These are phyloP conservation scores for Camellia lanceoleosa DNA, from an alignment of 148 eudicot genomes.

Conservation along the genomic window DNA sequence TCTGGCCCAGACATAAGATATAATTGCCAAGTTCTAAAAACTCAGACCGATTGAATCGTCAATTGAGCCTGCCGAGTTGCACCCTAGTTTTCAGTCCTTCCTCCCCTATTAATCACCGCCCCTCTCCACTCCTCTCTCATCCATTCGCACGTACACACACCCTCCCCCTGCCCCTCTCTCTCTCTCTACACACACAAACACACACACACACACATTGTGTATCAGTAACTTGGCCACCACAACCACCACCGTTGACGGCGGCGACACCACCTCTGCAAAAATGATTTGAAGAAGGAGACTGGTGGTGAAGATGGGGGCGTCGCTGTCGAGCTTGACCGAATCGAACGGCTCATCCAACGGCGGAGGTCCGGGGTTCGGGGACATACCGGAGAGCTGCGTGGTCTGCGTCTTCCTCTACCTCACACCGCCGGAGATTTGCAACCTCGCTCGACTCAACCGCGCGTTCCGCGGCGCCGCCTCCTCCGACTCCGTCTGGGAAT, in stretches of 20 bases:
- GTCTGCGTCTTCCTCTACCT: constrained; percentile 76
- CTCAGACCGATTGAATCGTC: no score
- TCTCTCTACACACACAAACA: neutral
- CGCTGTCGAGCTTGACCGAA: constrained; percentile 21
- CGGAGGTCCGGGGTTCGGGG: constrained; percentile 71
- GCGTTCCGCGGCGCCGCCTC: constrained; percentile 94
- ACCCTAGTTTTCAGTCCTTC: neutral
- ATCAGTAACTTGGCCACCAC: neutral
- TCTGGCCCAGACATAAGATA: no score
- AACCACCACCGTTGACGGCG: constrained; percentile 9
- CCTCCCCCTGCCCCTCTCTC: no score
- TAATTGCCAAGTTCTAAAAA: no score
- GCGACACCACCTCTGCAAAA: neutral
- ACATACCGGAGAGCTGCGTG: constrained; percentile 92
- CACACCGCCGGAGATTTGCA: constrained; percentile 90
- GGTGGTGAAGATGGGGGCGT: constrained; percentile 15
- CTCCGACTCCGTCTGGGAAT: constrained; percentile 82
- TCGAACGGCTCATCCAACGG: constrained; percentile 17
- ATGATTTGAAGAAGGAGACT: constrained; percentile 7
- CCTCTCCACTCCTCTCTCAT: neutral
- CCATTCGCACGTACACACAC: neutral
- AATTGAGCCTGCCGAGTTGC: no score
- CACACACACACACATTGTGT: neutral
- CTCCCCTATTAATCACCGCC: neutral
- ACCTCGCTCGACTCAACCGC: constrained; percentile 76